Conservation (phyloP, 768 basidiomycete genomes). For the Trametes sanguinea region DNA sequence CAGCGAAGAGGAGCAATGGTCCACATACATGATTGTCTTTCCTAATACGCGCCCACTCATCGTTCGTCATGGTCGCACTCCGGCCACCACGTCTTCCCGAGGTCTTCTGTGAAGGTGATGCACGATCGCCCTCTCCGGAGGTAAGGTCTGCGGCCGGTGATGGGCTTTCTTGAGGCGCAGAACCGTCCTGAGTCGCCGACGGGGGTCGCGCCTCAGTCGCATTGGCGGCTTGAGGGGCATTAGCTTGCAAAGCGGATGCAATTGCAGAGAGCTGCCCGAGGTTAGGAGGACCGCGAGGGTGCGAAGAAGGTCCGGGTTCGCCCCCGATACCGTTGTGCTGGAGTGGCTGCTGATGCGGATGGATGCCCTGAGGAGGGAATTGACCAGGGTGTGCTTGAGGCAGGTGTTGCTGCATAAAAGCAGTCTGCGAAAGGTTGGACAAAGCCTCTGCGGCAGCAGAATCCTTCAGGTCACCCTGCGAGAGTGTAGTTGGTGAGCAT, state of each 20-base stretch:
- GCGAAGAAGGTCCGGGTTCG: slow-evolving; percentile 35
- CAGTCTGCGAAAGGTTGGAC: slow-evolving; percentile 52
- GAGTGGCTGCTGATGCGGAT: slow-evolving; percentile 17
- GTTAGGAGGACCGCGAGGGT: slow-evolving; percentile 33
- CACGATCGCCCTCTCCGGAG: slow-evolving; percentile 19
- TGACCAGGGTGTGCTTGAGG: slow-evolving; percentile 21
- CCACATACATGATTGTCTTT: slow-evolving; percentile 49
- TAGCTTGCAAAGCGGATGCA: slow-evolving; percentile 23
- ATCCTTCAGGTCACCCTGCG: slow-evolving; percentile 54
- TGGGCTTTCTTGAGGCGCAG: slow-evolving; percentile 12
- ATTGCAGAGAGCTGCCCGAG: slow-evolving; percentile 27
- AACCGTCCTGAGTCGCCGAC: slow-evolving; percentile 4
- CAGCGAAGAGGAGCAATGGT: not conserved
- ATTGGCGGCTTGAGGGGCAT: slow-evolving; percentile 2
- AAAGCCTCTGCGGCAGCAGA: slow-evolving; percentile 59
- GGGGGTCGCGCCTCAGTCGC: slow-evolving; percentile 5
- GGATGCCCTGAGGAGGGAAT: slow-evolving; percentile 23
- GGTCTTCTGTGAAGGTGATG: slow-evolving; percentile 10
- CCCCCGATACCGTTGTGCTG: slow-evolving; percentile 12
- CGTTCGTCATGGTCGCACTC: slow-evolving; percentile 36
- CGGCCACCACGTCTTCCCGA: slow-evolving; percentile 29
- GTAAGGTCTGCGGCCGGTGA: slow-evolving; percentile 6
- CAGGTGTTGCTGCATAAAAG: slow-evolving; percentile 29
- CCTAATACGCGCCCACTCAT: slow-evolving; percentile 43
- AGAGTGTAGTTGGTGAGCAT: not conserved